Evolutionary conservation across 2,329 filamentous ascomycete genomes (phyloP).

Genomic region (Alternaria gaisen): DNA sequence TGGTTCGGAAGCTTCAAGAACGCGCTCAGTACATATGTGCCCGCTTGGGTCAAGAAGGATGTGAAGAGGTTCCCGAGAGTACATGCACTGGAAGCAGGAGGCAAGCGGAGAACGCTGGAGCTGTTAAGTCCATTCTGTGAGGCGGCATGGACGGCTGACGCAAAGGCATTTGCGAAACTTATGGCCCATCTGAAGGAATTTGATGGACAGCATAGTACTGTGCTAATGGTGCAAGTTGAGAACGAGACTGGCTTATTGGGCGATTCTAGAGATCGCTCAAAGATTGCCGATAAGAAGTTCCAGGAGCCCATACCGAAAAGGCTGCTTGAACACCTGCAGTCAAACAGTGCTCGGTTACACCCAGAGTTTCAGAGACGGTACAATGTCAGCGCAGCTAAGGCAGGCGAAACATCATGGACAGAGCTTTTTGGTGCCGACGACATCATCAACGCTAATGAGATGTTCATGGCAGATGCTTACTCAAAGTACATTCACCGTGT

Average conservation of each 20-base stretch:
- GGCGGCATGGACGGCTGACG: slow-evolving; percentile 44
- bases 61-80: slow-evolving; percentile 34
- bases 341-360: slow-evolving; percentile 10
- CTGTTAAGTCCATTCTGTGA: slow-evolving; percentile 34
- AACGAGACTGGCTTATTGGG: slow-evolving; percentile 63
- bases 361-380: slow-evolving; percentile 36
- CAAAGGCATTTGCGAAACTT: slow-evolving; percentile 48
- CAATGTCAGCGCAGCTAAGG: slow-evolving; percentile 12
- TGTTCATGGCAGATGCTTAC: slow-evolving; percentile 58
- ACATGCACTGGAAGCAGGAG: not conserved
- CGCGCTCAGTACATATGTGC: slow-evolving; percentile 35
- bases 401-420: slow-evolving; percentile 41
- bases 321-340: slow-evolving; percentile 39
- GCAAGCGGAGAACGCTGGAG: not conserved
- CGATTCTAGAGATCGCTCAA: slow-evolving; percentile 60
- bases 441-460: slow-evolving; percentile 43
- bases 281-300: slow-evolving; percentile 53
- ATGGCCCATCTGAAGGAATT: slow-evolving; percentile 53
- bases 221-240: slow-evolving; percentile 65
- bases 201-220: slow-evolving; percentile 57
- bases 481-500: slow-evolving; percentile 52
- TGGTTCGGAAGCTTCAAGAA: slow-evolving; percentile 59
- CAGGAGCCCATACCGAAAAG: slow-evolving; percentile 42
- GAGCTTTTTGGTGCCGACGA: slow-evolving; percentile 50
- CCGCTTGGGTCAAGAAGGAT: slow-evolving; percentile 29